Evolutionary conservation across 805 yeast species (phyloP).

Genomic region (Metschnikowia gelsemii): DNA sequence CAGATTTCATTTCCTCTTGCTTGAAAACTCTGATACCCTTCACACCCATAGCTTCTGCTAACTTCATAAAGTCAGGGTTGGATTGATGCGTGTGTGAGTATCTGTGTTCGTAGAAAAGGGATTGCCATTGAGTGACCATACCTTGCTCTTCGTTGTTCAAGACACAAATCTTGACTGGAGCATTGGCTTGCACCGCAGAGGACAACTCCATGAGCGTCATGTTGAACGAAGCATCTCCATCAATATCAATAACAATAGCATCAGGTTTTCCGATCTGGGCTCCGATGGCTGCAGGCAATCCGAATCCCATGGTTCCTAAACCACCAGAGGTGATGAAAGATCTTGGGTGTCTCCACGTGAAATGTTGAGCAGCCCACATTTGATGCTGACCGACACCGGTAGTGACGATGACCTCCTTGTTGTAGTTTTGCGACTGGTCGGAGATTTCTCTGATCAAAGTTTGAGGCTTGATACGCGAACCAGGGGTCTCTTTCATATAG

Average conservation of each 20-base stretch:
- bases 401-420: constrained; percentile 80
- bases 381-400: constrained; percentile 99
- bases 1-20: constrained; percentile 57
- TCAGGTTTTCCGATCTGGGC: constrained; percentile 97
- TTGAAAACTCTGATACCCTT: constrained; percentile 72
- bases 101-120: constrained; percentile 93
- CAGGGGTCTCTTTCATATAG: constrained; percentile 79
- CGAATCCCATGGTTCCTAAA: constrained; percentile 98
- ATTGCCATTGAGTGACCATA: constrained; percentile 99
- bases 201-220: constrained; percentile 94
- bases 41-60: constrained; percentile 93
- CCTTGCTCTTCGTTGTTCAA: constrained; percentile 99
- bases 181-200: constrained; percentile 89
- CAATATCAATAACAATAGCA: constrained; percentile 92
- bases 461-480: constrained; percentile 85
- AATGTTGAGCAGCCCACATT: constrained; percentile 99
- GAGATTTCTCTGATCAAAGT: constrained; percentile 80
- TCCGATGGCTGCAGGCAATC: constrained; percentile 97
- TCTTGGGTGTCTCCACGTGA: constrained; percentile 91
- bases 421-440: constrained; percentile 59
- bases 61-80: constrained; percentile 89
- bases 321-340: constrained; percentile 98
- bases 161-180: constrained; percentile 86
- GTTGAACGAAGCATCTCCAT: constrained; percentile 98
- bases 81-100: constrained; percentile 97